A percentile compares a stretch with the other conserved stretches of the same genome.
Evolutionary conservation across 768 basidiomycete species (phyloP).

Genomic region (Pholiota molesta): DNA sequence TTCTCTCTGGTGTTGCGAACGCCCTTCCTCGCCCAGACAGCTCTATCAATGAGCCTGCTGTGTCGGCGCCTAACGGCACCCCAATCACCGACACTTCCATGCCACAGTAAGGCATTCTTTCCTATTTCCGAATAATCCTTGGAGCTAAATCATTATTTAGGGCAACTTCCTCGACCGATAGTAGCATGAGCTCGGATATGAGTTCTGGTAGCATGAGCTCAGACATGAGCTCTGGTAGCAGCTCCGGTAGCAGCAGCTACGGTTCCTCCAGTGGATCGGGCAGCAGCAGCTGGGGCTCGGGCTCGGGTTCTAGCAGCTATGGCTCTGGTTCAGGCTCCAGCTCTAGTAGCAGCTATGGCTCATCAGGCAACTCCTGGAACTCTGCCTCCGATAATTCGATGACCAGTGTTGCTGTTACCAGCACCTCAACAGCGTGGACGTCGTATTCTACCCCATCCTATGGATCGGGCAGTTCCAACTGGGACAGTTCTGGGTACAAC

Average conservation of each 20-base stretch:
- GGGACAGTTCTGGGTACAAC: slow-evolving; percentile 61
- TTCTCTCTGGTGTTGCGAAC: slow-evolving; percentile 53
- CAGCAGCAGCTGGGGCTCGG: slow-evolving; percentile 17
- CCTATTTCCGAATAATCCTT: background rate
- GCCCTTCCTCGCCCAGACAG: slow-evolving; percentile 51
- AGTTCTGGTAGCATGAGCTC: slow-evolving; percentile 11
- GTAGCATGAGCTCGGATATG: slow-evolving; percentile 5
- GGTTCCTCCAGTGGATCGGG: slow-evolving; percentile 11
- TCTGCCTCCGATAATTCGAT: slow-evolving; percentile 7
- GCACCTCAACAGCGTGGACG: slow-evolving; percentile 19
- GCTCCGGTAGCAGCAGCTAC: slow-evolving; percentile 19
- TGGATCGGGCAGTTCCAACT: slow-evolving; percentile 64
- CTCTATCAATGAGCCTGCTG: slow-evolving; percentile 39
- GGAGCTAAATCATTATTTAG: background rate
- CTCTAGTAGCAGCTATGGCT: slow-evolving; percentile 19
- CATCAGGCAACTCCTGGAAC: slow-evolving; percentile 1
- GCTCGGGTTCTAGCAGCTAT: slow-evolving; percentile 20
- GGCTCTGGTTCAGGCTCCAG: too few species aligned
- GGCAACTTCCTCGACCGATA: background rate
- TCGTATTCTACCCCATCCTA: slow-evolving; percentile 51
- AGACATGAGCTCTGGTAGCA: slow-evolving; percentile 1
- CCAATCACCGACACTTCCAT: slow-evolving; percentile 42
- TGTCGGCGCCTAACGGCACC: slow-evolving; percentile 51
- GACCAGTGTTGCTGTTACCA: slow-evolving; percentile 15
- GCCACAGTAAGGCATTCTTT: slow-evolving; percentile 34